phyloP scores from a whole-genome alignment of 2,329 filamentous ascomycete species.

The Beauveria pseudobassiana region DNA sequence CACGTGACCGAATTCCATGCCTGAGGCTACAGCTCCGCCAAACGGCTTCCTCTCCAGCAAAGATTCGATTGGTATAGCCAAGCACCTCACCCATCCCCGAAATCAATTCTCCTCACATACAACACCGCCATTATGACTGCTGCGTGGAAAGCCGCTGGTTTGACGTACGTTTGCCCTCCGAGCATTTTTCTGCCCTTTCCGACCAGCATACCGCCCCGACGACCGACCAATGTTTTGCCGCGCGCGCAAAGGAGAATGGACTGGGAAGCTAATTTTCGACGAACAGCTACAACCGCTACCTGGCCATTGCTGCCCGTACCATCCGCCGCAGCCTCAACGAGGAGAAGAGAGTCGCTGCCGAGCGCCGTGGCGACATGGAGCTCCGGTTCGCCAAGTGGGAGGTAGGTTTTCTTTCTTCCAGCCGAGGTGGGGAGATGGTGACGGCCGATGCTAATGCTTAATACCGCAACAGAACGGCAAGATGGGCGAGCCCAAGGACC shows the following conservation, averaged over 20 bases:
- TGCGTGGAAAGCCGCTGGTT: conserved; percentile 96
- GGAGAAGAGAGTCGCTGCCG: conserved; percentile 76
- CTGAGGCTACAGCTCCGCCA: conserved; percentile 24
- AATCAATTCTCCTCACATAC: conserved; percentile 15
- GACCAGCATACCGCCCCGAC: neutral
- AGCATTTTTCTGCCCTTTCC: conserved; percentile 8
- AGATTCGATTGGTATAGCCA: conserved; percentile 23
- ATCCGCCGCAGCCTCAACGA: conserved; percentile 97
- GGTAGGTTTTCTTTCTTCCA: conserved; percentile 45
- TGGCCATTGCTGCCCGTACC: conserved; percentile 87
- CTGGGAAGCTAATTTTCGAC: conserved; percentile 28
- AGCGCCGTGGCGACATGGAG: conserved; percentile 85
- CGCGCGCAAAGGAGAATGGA: conserved; percentile 4
- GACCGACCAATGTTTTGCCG: conserved; percentile 19
- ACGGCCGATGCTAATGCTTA: conserved; percentile 21
- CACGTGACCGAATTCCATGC: conserved; percentile 19
- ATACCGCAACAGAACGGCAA: conserved; percentile 74
- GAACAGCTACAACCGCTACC: conserved; percentile 97
- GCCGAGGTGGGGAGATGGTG: conserved; percentile 2
- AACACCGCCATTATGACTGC: conserved; percentile 74
- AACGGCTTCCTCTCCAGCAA: conserved; percentile 25
- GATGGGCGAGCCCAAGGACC: conserved; percentile 75
- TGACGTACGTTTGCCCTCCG: conserved; percentile 62
- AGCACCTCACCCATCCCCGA: conserved; percentile 26
- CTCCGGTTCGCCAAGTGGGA: conserved; percentile 91